These are phyloP conservation scores for Aristolochia fimbriata DNA, from an alignment of 164 flowering plant species.

Conservation along the genomic window DNA sequence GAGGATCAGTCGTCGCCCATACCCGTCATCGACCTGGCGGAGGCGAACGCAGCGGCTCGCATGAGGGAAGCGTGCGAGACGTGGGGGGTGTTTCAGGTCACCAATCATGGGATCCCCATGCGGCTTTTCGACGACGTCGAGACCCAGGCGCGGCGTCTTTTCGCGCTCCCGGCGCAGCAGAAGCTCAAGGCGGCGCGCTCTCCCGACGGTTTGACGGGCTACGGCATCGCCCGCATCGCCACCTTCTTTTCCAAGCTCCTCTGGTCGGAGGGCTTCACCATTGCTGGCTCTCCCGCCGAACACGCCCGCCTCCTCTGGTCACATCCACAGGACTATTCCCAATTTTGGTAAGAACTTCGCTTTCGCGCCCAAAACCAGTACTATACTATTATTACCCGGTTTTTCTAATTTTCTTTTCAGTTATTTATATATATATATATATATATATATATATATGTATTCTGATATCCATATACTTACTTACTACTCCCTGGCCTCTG, in stretches of 20 bases:
- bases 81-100: constrained; percentile 81
- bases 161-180: constrained; percentile 55
- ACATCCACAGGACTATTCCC: constrained; percentile 38
- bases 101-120: constrained; percentile 50
- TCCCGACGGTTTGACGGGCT: constrained; percentile 56
- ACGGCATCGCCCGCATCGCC: constrained; percentile 63
- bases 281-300: constrained; percentile 54
- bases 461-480: too few relatives aligned
- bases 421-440: too few relatives aligned
- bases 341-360: constrained; percentile 45
- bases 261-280: constrained; percentile 94
- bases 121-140: constrained; percentile 38
- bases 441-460: too few relatives aligned
- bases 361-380: too few relatives aligned
- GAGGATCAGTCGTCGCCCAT: too few relatives aligned
- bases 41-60: constrained; percentile 24
- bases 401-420: too few relatives aligned
- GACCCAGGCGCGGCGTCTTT: constrained; percentile 27
- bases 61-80: constrained; percentile 65
- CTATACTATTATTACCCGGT: too few relatives aligned
- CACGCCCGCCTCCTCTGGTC: constrained; percentile 86
- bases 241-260: constrained; percentile 58
- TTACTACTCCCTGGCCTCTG: too few relatives aligned
- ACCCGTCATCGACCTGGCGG: constrained; percentile 50
- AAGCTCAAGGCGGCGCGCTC: constrained; percentile 64